Conservation (phyloP, 176 grass and related monocot species). For the Guadua angustifolia region DNA sequence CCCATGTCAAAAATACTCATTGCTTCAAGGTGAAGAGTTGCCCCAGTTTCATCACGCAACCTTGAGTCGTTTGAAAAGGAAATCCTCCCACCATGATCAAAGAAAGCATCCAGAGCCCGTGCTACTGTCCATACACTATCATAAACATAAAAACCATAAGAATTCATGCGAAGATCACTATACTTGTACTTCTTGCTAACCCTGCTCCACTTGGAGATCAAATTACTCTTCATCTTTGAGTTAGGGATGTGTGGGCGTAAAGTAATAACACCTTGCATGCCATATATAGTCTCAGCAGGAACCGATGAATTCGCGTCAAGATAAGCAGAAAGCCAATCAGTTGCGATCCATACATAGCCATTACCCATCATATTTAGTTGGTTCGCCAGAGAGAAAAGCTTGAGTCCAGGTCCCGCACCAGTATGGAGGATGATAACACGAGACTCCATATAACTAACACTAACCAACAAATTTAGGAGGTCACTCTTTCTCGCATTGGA, state of each 20-base stretch:
- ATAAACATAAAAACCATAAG: constrained; percentile 81
- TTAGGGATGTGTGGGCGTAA: constrained; percentile 68
- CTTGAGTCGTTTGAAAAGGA: constrained; percentile 76
- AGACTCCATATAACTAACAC: constrained; percentile 77
- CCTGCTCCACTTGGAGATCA: constrained; percentile 74
- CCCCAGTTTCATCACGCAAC: constrained; percentile 54
- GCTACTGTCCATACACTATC: constrained; percentile 91
- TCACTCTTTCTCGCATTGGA: constrained; percentile 56
- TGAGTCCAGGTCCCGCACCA: constrained; percentile 42
- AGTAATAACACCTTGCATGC: constrained; percentile 87
- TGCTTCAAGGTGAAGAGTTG: constrained; percentile 78
- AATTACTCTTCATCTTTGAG: constrained; percentile 70
- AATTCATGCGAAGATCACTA: constrained; percentile 54
- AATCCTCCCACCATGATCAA: constrained; percentile 72
- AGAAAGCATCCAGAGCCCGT: constrained; percentile 75
- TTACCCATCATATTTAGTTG: constrained; percentile 76
- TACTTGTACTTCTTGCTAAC: constrained; percentile 66
- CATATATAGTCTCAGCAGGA: constrained; percentile 63
- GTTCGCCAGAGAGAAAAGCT: constrained; percentile 69
- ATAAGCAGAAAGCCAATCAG: constrained; percentile 81
- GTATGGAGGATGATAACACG: constrained; percentile 80
- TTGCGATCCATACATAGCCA: constrained; percentile 94
- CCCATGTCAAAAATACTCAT: constrained; percentile 83
- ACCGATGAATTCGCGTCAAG: constrained; percentile 70
- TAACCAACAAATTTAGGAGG: constrained; percentile 65